Base-by-base conservation (phyloP, 1,284 basidiomycete genomes). In the Rhodotorula mucilaginosa region DNA sequence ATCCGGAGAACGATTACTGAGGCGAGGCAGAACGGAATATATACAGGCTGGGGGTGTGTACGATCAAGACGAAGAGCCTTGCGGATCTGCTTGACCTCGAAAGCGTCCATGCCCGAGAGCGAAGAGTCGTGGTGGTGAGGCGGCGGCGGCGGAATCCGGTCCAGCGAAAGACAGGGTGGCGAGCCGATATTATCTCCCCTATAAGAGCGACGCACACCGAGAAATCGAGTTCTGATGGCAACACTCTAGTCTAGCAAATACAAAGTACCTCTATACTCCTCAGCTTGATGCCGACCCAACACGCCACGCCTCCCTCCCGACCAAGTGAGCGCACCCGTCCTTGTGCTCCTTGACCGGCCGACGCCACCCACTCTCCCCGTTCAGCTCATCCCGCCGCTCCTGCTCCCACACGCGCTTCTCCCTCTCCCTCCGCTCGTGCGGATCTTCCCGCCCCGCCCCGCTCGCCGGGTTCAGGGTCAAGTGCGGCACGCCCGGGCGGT, bases 121-220 rank as follows among this genome's bases (percentile, higher is more conserved):
- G 39, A 44, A 44, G 39, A 44, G 10, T 75, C 67, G 64, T 68
- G 70, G 21, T 49, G 46, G 47, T 74, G 70, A 59, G 73, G 60
- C 18, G 72, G 67, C n/a, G 76, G 76, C n/a, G 77, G 77, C 39
- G 69, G 73, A 26, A 26, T 26, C 26, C 26, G 26, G 26, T 26
- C 26, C 26, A 26, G 26, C 26, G 26, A 26, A 26, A 26, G 26
- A 26, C 26, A 26, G 26, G 26, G 26, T 26, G 26, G 26, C 26
- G 26, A 26, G 26, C 26, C 26, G 26, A 26, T 26, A 26, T 26
- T 26, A 26, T 26, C 26, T 26, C 26, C 26, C 26, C 26, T 26
- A 26, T 26, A 26, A 26, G 26, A 26, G 26, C 26, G 26, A 44
- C 39, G 39, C 39, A 44, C 34, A 34, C 34, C 34, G 34, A 34